These are phyloP conservation scores for Pseudotulostoma volvatum DNA, from an alignment of 495 filamentous ascomycete species.

Conservation along the genomic window DNA sequence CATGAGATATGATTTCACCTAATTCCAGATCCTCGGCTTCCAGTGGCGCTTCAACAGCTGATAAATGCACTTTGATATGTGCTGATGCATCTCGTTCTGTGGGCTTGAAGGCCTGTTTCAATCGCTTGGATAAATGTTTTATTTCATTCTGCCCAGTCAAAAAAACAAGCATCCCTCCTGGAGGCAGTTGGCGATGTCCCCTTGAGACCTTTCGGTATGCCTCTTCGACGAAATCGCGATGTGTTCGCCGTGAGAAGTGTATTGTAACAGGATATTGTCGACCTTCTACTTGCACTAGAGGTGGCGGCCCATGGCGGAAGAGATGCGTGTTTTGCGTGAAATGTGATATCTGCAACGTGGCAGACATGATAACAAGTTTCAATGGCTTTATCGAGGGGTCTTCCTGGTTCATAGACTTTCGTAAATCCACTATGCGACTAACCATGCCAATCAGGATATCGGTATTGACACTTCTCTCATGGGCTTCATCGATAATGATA, in stretches of 20 bases:
- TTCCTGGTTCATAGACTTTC: slow-evolving; percentile 45
- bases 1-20: slow-evolving; percentile 36
- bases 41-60: slow-evolving; percentile 59
- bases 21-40: slow-evolving; percentile 83
- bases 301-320: slow-evolving; percentile 60
- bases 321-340: slow-evolving; percentile 70
- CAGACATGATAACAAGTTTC: slow-evolving; percentile 97
- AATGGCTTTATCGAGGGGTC: slow-evolving; percentile 52
- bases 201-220: slow-evolving; percentile 72
- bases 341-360: slow-evolving; percentile 78
- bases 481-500: slow-evolving; percentile 92
- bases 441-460: slow-evolving; percentile 95
- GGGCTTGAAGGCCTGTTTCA: slow-evolving; percentile 56
- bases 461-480: slow-evolving; percentile 94
- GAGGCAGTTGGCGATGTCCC: slow-evolving; percentile 80
- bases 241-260: slow-evolving; percentile 75
- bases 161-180: slow-evolving; percentile 88
- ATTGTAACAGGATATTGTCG: slow-evolving; percentile 78
- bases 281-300: slow-evolving; percentile 82
- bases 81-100: slow-evolving; percentile 33
- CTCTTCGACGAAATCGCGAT: slow-evolving; percentile 78
- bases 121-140: slow-evolving; percentile 50
- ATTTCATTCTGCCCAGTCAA: slow-evolving; percentile 93
- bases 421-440: slow-evolving; percentile 72
- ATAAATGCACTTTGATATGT: slow-evolving; percentile 53